Percentiles rank a stretch among this genome's conserved stretches.
These are phyloP conservation scores for Talaromyces piceae DNA, from an alignment of 2,329 filamentous ascomycete species.

Conservation along the genomic window DNA sequence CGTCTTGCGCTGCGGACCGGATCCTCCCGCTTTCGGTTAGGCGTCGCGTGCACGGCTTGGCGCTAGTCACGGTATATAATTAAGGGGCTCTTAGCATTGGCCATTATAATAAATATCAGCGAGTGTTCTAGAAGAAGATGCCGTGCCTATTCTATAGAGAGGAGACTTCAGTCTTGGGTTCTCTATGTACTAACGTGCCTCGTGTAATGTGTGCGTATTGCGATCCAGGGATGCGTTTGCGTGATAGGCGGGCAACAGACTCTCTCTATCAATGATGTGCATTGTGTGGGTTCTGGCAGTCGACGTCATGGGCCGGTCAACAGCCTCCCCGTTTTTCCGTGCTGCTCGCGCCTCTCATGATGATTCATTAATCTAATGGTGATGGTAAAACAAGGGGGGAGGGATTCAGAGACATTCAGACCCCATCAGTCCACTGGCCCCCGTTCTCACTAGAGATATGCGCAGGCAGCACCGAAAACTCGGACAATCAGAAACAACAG, in stretches of 20 bases:
- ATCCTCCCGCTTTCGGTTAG: neutral
- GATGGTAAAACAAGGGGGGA: neutral
- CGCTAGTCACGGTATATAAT: neutral
- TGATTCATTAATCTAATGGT: too few species aligned
- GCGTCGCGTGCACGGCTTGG: neutral
- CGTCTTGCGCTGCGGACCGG: neutral
- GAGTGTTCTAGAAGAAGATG: neutral
- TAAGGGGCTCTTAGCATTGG: neutral
- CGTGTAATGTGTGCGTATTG: too few species aligned
- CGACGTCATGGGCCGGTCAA: too few species aligned
- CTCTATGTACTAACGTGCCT: too few species aligned
- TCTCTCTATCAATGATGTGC: too few species aligned
- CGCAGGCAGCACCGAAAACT: neutral
- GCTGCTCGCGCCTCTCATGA: too few species aligned
- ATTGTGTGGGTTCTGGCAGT: too few species aligned
- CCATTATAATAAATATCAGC: neutral
- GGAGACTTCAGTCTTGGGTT: too few species aligned
- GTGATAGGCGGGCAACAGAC: too few species aligned
- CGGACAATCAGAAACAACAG: neutral
- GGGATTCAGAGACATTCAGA: neutral
- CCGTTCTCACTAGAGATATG: neutral
- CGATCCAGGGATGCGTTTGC: too few species aligned
- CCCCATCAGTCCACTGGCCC: neutral
- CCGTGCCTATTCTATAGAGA: too few species aligned
- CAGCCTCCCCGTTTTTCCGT: too few species aligned